Percentiles rank a stretch among this genome's conserved stretches.
These are phyloP conservation scores for Coemansia sp. DNA, from an alignment of 192 early-diverging fungal species.

Conservation along the genomic window DNA sequence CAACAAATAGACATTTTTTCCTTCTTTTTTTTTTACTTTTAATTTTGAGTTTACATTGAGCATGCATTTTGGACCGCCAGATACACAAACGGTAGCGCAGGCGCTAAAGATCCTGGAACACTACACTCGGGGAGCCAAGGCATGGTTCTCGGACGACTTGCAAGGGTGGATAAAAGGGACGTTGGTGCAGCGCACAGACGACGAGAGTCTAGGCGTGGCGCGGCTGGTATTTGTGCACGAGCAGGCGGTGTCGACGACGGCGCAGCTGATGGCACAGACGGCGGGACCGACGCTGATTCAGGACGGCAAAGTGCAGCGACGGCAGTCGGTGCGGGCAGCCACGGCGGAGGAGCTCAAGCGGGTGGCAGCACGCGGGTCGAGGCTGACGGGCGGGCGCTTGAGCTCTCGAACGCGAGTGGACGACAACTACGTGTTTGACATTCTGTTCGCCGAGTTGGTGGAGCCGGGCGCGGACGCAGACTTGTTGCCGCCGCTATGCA, in stretches of 20 bases:
- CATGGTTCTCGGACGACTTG: conserved; percentile 85
- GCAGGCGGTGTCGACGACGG: conserved; percentile 30
- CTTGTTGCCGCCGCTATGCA: conserved; percentile 83
- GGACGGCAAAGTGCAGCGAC: not conserved
- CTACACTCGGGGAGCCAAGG: conserved; percentile 70
- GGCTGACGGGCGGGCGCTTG: conserved; percentile 48
- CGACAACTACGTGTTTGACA: conserved; percentile 34
- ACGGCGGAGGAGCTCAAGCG: conserved; percentile 38
- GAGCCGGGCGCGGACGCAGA: conserved; percentile 39
- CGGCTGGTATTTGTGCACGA: conserved; percentile 49
- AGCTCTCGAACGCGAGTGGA: conserved; percentile 33
- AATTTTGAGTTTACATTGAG: not conserved
- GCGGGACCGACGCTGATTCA: conserved; percentile 6
- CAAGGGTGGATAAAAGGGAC: conserved; percentile 82
- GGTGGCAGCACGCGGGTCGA: conserved; percentile 40
- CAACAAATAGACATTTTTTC: too few relatives aligned
- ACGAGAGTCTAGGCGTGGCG: conserved; percentile 29
- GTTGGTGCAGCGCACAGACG: conserved; percentile 45
- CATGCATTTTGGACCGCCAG: conserved; percentile 31
- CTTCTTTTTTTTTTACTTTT: conserved; percentile 4
- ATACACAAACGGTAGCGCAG: conserved; percentile 29
- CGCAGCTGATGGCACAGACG: conserved; percentile 39
- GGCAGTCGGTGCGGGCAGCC: conserved; percentile 26
- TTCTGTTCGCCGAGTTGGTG: conserved; percentile 41
- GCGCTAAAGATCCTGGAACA: conserved; percentile 60